Percentiles rank a stretch among this genome's conserved stretches.
Conservation (phyloP, 2,329 filamentous ascomycete species). For the Pseudogymnoascus sp. region DNA sequence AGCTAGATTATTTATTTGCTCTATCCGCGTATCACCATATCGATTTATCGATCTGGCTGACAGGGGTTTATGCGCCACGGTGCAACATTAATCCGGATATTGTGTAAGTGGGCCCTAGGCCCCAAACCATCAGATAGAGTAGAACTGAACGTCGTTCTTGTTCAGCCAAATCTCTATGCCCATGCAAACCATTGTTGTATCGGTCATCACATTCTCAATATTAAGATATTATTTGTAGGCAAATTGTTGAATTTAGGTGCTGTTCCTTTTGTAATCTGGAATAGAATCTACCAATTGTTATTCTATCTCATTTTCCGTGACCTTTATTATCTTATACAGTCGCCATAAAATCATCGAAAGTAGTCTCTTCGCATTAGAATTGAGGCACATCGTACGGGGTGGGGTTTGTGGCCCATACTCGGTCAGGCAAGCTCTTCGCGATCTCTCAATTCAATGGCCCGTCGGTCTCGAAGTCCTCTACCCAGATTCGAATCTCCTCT, state of each 20-base stretch:
- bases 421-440: not conserved
- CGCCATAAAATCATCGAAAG: not conserved
- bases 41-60: not conserved
- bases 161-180: not conserved
- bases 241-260: not conserved
- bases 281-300: slow-evolving; percentile 2
- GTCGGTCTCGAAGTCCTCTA: not conserved
- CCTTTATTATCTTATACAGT: not conserved
- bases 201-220: not conserved
- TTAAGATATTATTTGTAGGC: not conserved
- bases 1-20: slow-evolving; percentile 2
- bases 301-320: not conserved
- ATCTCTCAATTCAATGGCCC: not conserved
- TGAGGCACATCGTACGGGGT: not conserved
- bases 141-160: not conserved
- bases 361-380: not conserved
- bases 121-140: not conserved
- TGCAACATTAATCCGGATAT: not conserved
- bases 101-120: too few species aligned
- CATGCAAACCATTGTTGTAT: not conserved
- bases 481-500: not conserved
- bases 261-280: not conserved
- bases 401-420: not conserved
- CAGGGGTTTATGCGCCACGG: slow-evolving; percentile 1
- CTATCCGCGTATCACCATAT: not conserved